These are phyloP conservation scores for Camelina hispida DNA, from an alignment of 345 rosid genomes.

Conservation along the genomic window DNA sequence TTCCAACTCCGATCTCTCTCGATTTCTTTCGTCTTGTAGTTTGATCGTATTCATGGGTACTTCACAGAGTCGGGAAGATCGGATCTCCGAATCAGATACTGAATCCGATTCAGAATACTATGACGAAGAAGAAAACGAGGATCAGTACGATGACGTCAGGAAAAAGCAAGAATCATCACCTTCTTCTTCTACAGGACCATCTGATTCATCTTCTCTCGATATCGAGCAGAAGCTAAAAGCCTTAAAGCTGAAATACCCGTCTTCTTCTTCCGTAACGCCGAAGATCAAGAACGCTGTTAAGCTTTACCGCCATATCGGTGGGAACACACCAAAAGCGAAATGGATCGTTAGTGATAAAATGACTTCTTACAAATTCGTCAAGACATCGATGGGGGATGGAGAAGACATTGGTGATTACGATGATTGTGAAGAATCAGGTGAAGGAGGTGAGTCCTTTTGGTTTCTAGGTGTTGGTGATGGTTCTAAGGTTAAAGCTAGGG, in stretches of 20 bases:
- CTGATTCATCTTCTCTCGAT: slow-evolving; percentile 45
- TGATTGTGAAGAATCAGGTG: slow-evolving; percentile 46
- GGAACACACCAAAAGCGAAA: slow-evolving; percentile 82
- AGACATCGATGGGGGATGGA: slow-evolving; percentile 39
- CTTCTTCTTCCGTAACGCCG: slow-evolving; percentile 33
- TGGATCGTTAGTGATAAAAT: slow-evolving; percentile 73
- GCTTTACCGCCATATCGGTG: slow-evolving; percentile 85
- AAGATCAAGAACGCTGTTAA: slow-evolving; percentile 63
- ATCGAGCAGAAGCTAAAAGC: slow-evolving; percentile 69
- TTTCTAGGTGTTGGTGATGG: slow-evolving; percentile 75
- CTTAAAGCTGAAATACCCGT: slow-evolving; percentile 61
- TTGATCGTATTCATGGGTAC: slow-evolving; percentile 56
- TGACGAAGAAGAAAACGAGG: slow-evolving; percentile 47
- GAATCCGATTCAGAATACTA: slow-evolving; percentile 52
- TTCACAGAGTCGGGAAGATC: slow-evolving; percentile 74
- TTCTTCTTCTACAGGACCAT: slow-evolving; percentile 31
- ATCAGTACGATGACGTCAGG: slow-evolving; percentile 49
- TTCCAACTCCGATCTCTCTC: background rate
- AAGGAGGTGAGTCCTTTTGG: slow-evolving; percentile 58
- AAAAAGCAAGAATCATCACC: slow-evolving; percentile 45
- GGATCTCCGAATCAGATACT: slow-evolving; percentile 54
- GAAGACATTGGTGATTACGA: slow-evolving; percentile 50
- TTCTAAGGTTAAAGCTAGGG: slow-evolving; percentile 65
- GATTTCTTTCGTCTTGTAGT: background rate
- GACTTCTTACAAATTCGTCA: slow-evolving; percentile 60